These are phyloP conservation scores for Dentiscutata heterogama DNA, from an alignment of 371 early-diverging fungal species.

Conservation along the genomic window DNA sequence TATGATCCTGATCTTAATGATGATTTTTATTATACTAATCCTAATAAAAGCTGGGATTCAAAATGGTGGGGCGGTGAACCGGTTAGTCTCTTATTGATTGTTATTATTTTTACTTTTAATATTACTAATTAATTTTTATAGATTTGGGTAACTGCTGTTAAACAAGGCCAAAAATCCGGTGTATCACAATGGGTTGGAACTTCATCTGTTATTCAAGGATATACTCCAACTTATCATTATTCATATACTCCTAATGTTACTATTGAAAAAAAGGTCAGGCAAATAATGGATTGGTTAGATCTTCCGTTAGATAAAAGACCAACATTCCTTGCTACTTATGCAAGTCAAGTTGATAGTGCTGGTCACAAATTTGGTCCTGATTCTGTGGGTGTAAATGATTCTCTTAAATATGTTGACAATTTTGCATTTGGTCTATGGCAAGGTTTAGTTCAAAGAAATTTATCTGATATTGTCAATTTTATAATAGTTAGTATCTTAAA, in stretches of 20 bases:
- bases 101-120: conserved; percentile 33
- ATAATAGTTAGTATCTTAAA: conserved; percentile 71
- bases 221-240: conserved; percentile 74
- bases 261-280: conserved; percentile 68
- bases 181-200: conserved; percentile 94
- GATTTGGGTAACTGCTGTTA: conserved; percentile 91
- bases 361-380: conserved; percentile 88
- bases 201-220: conserved; percentile 63
- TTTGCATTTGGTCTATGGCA: conserved; percentile 70
- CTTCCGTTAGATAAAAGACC: conserved; percentile 76
- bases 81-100: conserved; percentile 54
- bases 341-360: conserved; percentile 83
- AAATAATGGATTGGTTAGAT: conserved; percentile 82
- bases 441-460: conserved; percentile 65
- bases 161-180: conserved; percentile 72
- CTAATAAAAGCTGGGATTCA: conserved; percentile 61
- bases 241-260: conserved; percentile 62
- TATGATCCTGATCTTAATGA: conserved; percentile 80
- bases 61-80: conserved; percentile 95
- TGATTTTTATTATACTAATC: conserved; percentile 81
- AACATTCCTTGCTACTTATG: conserved; percentile 79
- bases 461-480: conserved; percentile 76
- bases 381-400: conserved; percentile 66
- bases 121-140: conserved; percentile 47
- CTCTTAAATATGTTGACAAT: conserved; percentile 72